Evolutionary conservation across 2,329 filamentous ascomycete species (phyloP).

Genomic region (Exophiala aquamarina): DNA sequence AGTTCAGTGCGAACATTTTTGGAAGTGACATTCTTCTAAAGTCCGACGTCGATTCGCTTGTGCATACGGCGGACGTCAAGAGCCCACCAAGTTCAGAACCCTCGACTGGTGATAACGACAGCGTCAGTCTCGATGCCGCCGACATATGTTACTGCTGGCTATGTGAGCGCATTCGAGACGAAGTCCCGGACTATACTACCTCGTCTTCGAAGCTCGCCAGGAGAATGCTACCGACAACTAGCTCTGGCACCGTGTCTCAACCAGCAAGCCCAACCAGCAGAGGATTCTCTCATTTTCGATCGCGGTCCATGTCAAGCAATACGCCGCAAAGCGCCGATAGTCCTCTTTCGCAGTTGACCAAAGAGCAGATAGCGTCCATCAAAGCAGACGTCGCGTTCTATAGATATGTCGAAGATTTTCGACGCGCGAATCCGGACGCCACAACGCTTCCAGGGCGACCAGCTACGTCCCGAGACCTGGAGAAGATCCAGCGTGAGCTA

Average conservation of each 20-base stretch:
- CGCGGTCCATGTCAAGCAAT: too few species aligned
- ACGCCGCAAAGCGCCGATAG: background rate
- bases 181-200: constrained; percentile 1
- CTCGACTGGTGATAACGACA: background rate
- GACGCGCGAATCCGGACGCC: background rate
- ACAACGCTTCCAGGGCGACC: constrained; percentile 4
- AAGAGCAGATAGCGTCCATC: constrained; percentile 5
- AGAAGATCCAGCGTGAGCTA: constrained; percentile 1
- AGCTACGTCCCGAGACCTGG: background rate
- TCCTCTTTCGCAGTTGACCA: constrained; percentile 1
- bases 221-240: background rate
- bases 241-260: background rate
- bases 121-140: background rate
- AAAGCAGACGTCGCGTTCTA: constrained; percentile 8
- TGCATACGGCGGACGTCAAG: background rate
- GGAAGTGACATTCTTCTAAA: background rate
- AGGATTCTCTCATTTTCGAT: too few species aligned
- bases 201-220: too few species aligned
- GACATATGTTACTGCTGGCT: constrained; percentile 19
- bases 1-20: constrained; percentile 3
- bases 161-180: constrained; percentile 21
- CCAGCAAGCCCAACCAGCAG: background rate
- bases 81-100: background rate
- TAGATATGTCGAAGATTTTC: constrained; percentile 7
- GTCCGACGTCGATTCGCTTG: background rate